These are phyloP conservation scores for Populus hybrid DNA, from an alignment of 441 rosid species.

Conservation along the genomic window DNA sequence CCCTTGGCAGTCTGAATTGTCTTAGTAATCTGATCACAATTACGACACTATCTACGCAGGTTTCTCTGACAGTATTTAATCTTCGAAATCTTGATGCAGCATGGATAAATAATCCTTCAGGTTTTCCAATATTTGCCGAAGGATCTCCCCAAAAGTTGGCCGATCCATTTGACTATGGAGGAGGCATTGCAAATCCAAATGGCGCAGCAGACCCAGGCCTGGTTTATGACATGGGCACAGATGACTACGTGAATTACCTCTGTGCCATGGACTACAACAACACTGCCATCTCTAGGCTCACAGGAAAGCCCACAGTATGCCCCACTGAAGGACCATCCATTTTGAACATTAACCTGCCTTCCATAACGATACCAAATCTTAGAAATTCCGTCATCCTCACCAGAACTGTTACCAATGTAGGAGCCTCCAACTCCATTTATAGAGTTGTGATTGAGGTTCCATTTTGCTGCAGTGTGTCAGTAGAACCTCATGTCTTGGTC, in stretches of 20 bases:
- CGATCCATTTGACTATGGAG: slow-evolving; percentile 79
- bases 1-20: slow-evolving; percentile 44
- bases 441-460: slow-evolving; percentile 34
- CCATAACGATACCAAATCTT: slow-evolving; percentile 56
- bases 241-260: slow-evolving; percentile 62
- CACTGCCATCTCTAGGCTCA: slow-evolving; percentile 33
- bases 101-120: slow-evolving; percentile 36
- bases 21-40: slow-evolving; percentile 53
- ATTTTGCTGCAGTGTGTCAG: slow-evolving; percentile 22
- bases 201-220: slow-evolving; percentile 72
- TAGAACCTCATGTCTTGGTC: slow-evolving; percentile 28
- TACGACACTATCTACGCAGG: slow-evolving; percentile 13
- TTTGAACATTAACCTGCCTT: slow-evolving; percentile 74
- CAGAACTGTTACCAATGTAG: slow-evolving; percentile 51
- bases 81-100: slow-evolving; percentile 25
- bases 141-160: slow-evolving; percentile 58
- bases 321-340: slow-evolving; percentile 30
- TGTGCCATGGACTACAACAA: slow-evolving; percentile 76
- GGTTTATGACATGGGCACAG: slow-evolving; percentile 53
- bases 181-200: slow-evolving; percentile 75
- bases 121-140: slow-evolving; percentile 42
- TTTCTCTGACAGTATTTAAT: not conserved
- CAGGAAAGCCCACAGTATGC: slow-evolving; percentile 27
- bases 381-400: slow-evolving; percentile 42
- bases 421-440: slow-evolving; percentile 24